Evolutionary conservation across 441 rosid species (phyloP).

Genomic region (Syzygium malaccense): DNA sequence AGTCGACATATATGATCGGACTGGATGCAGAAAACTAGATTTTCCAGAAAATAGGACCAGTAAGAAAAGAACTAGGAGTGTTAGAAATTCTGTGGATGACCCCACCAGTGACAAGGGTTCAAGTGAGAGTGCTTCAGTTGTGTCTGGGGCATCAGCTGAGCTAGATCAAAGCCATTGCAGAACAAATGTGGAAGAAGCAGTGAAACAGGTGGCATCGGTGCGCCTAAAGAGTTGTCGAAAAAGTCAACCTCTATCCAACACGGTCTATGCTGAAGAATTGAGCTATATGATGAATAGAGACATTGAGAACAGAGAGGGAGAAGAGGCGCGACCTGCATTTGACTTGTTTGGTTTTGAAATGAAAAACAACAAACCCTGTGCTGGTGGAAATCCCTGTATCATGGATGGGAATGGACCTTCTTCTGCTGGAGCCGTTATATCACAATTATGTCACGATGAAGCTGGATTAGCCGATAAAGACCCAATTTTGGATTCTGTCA

Average conservation of each 20-base stretch:
- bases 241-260: neutral
- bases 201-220: neutral
- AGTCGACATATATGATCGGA: constrained; percentile 15
- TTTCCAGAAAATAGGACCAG: neutral
- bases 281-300: constrained; percentile 7
- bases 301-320: neutral
- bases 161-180: neutral
- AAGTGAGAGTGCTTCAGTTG: neutral
- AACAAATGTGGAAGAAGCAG: neutral
- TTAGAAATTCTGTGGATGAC: neutral
- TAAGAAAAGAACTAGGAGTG: constrained; percentile 4
- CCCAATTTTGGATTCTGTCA: neutral
- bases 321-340: neutral
- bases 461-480: neutral
- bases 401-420: neutral
- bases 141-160: neutral
- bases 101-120: neutral
- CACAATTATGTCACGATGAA: neutral
- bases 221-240: neutral
- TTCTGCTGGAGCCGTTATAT: neutral
- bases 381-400: neutral
- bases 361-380: neutral
- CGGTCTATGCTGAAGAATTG: constrained; percentile 9
- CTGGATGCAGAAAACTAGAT: constrained; percentile 13
- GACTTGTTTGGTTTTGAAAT: constrained; percentile 14